A percentile compares a stretch with the other conserved stretches of the same genome.
phyloP scores from a whole-genome alignment of 768 basidiomycete species.

The Strobilomyces confusus region DNA sequence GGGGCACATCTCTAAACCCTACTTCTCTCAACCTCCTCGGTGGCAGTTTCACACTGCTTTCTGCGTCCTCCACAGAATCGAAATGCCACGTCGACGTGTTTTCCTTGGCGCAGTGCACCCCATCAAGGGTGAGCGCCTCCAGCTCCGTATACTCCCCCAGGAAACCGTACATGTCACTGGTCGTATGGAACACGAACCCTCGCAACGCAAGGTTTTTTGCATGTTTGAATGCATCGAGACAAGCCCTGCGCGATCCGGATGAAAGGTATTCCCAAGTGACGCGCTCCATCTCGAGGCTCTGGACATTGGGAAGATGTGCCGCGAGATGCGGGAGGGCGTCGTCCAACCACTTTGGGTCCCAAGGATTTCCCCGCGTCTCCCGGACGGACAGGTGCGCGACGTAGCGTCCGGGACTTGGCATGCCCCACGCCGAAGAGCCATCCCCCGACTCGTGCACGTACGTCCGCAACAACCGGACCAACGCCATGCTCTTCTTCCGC shows the following conservation, averaged over 20 bases:
- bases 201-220: constrained; percentile 20
- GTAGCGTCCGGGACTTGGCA: constrained; percentile 59
- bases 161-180: constrained; percentile 26
- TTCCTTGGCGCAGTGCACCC: constrained; percentile 25
- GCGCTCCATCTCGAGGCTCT: constrained; percentile 26
- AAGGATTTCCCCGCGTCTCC: constrained; percentile 29
- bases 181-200: constrained; percentile 24
- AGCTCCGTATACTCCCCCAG: constrained; percentile 25
- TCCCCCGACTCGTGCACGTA: constrained; percentile 14
- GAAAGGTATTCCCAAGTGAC: constrained; percentile 33
- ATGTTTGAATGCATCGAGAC: constrained; percentile 23
- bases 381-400: constrained; percentile 24
- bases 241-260: constrained; percentile 22
- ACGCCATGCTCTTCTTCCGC: constrained; percentile 18
- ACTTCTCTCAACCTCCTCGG: constrained; percentile 23
- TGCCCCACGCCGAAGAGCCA: constrained; percentile 35
- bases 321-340: constrained; percentile 26
- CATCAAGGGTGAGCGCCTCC: constrained; percentile 28
- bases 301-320: constrained; percentile 18
- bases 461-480: constrained; percentile 16
- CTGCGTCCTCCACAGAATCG: constrained; percentile 1
- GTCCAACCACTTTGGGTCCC: constrained; percentile 33
- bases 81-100: constrained; percentile 13
- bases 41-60: constrained; percentile 13
- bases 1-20: constrained; percentile 22